Conservation (phyloP, 371 early-diverging fungal genomes). For the Mortierella sp. region DNA sequence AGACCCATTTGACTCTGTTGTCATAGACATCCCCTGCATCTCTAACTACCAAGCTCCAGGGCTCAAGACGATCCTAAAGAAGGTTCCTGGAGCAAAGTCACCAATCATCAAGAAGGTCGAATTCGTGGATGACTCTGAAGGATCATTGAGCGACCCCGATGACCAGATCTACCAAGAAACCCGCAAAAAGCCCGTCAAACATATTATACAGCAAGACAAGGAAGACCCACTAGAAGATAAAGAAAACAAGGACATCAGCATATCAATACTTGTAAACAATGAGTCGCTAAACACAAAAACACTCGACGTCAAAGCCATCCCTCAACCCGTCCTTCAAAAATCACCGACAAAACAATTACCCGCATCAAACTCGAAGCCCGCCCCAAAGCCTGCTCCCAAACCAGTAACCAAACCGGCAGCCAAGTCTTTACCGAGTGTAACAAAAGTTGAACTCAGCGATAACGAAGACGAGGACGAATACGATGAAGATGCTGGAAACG, state of each 20-base stretch:
- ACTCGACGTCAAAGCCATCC: not conserved
- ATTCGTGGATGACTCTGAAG: conserved; percentile 46
- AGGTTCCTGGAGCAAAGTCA: conserved; percentile 37
- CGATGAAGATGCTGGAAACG: conserved; percentile 12
- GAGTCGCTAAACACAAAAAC: not conserved
- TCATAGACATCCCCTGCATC: conserved; percentile 22
- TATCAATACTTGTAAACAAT: not conserved
- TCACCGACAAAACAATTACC: not conserved
- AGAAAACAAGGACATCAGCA: conserved; percentile 7
- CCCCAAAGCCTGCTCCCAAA: not conserved
- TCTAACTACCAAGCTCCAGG: not conserved
- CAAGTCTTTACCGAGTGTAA: conserved; percentile 6
- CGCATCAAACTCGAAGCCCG: not conserved
- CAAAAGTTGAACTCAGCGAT: conserved; percentile 19
- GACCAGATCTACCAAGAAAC: conserved; percentile 12
- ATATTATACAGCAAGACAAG: not conserved
- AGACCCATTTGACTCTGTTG: not conserved
- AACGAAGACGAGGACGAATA: conserved; percentile 29
- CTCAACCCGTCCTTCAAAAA: not conserved
- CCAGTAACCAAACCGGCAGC: not conserved
- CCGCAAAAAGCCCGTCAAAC: not conserved
- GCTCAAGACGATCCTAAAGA: conserved; percentile 30
- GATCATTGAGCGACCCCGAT: conserved; percentile 34
- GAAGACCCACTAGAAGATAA: conserved; percentile 1
- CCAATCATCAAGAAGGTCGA: conserved; percentile 41